phyloP scores from a whole-genome alignment of 352 stramenopile species.

The Salisapilia sapeloensis region DNA sequence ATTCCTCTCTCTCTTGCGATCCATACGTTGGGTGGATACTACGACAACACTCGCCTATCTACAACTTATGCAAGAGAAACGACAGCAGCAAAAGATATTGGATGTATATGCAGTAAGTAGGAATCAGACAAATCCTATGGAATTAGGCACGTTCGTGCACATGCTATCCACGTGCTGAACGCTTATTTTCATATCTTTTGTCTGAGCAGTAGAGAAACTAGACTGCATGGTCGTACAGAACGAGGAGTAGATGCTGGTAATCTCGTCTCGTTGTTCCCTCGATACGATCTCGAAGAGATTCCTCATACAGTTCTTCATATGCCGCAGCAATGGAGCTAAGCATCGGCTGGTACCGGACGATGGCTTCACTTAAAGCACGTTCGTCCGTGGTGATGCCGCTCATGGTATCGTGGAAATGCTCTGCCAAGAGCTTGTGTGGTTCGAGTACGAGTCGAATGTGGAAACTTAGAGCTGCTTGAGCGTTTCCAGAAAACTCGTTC shows the following conservation, averaged over 20 bases:
- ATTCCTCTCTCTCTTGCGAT: too few species aligned
- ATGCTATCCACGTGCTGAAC: too few species aligned
- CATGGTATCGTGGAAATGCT: conserved; percentile 44
- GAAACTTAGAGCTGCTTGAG: conserved; percentile 35
- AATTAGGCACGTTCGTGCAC: too few species aligned
- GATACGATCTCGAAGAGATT: conserved; percentile 29
- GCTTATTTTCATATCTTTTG: too few species aligned
- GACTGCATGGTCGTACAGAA: conserved; percentile 28
- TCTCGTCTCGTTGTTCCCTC: conserved; percentile 33
- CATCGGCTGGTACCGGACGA: conserved; percentile 37
- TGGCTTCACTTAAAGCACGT: conserved; percentile 24
- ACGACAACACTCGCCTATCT: too few species aligned
- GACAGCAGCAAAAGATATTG: too few species aligned
- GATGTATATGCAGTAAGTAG: too few species aligned
- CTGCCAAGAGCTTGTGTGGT: conserved; percentile 19
- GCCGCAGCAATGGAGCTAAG: conserved; percentile 13
- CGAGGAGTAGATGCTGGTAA: conserved; percentile 28
- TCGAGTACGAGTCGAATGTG: conserved; percentile 38
- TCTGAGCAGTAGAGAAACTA: too few species aligned
- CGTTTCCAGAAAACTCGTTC: conserved; percentile 48
- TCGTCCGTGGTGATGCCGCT: conserved; percentile 38
- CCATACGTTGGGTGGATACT: too few species aligned
- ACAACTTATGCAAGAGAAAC: too few species aligned
- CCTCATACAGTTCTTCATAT: conserved; percentile 25
- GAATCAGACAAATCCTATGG: too few species aligned